These are phyloP conservation scores for Mariannaea elegans DNA, from an alignment of 2,329 filamentous ascomycete species.

Conservation along the genomic window DNA sequence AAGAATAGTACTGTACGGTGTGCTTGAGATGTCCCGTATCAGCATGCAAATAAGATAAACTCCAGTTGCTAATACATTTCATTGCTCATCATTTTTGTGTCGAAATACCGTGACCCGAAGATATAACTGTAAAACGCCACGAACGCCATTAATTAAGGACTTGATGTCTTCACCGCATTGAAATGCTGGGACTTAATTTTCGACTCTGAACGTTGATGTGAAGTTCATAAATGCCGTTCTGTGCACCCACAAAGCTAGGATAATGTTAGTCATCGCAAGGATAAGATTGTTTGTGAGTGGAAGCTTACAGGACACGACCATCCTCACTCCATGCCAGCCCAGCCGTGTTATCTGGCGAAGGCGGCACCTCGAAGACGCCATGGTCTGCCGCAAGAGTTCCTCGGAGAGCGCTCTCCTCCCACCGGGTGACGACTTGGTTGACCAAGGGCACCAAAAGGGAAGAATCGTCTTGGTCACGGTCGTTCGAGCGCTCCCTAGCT, in stretches of 20 bases:
- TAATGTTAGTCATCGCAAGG: constrained; percentile 36
- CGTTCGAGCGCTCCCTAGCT: constrained; percentile 43
- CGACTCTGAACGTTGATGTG: constrained; percentile 70
- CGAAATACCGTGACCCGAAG: constrained; percentile 16
- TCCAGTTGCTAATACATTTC: constrained; percentile 29
- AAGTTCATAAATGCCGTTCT: constrained; percentile 81
- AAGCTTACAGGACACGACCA: constrained; percentile 64
- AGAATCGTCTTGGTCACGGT: constrained; percentile 48
- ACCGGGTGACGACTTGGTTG: constrained; percentile 48
- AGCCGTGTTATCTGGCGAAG: constrained; percentile 66
- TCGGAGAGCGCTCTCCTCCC: constrained; percentile 49
- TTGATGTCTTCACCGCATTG: constrained; percentile 54
- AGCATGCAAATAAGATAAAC: constrained; percentile 27
- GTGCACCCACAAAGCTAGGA: constrained; percentile 67
- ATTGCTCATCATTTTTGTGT: constrained; percentile 36
- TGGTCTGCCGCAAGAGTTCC: constrained; percentile 47
- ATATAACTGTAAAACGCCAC: constrained; percentile 12
- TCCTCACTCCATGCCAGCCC: constrained; percentile 71
- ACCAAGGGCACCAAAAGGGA: constrained; percentile 49
- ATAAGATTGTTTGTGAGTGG: too few species aligned
- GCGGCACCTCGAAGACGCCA: constrained; percentile 53
- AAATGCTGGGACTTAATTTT: constrained; percentile 66
- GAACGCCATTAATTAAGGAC: constrained; percentile 10
- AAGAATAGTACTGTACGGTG: constrained; percentile 5
- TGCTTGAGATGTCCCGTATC: constrained; percentile 29